Base-by-base conservation (phyloP, 208 protist genomes). In the Porcisia deanei region DNA sequence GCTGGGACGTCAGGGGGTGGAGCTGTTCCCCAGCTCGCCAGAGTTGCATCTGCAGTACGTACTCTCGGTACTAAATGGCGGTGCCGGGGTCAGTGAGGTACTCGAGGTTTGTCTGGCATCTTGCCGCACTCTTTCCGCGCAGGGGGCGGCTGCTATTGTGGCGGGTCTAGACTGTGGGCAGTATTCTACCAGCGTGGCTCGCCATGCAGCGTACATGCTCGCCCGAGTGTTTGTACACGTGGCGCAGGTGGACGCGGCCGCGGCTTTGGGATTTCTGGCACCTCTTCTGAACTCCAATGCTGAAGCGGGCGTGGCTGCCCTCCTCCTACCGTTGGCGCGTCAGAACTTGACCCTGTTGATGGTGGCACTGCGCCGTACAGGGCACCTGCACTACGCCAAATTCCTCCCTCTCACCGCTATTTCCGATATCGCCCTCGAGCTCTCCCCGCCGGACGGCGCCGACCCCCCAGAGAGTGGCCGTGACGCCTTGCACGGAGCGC, bases 321-420 rank as follows among this genome's bases (percentile, higher is more conserved):
- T 82, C 57, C 87, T 96, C 12, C 76, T 94, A 12, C 90, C 92
- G 8, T 63, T 90, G 34, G 92, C 92, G 4, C 76, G 84, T 14
- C 83, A 91, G 57, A 96, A 96, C 67, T 73, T 96, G 18, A 84
- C 83, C 10, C 61, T 94, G 55, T 71, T 96, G 74, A 77, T 86
- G 20, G 75, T 92, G 47, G 86, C 79, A 0, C 72, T 92, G 34
- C 80, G 76, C 16, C 80, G 90, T 77, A 77, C 55, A 16, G 77
- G 81, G 5, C 53, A 70, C 49, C 55, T 93, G 39, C 72, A 75
- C 4, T 81, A 79, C 47, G 71, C 68, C 12, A 70, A 81, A 53
- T 63, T 58, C 18, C 82, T 96, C 0, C 92, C 92, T 43, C 76
- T 96, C 57, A 87, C 87, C 0, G 82, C 88, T 18, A 80, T 96